Conservation (phyloP, 2,329 filamentous ascomycete species). For the Colletotrichum sp. region DNA sequence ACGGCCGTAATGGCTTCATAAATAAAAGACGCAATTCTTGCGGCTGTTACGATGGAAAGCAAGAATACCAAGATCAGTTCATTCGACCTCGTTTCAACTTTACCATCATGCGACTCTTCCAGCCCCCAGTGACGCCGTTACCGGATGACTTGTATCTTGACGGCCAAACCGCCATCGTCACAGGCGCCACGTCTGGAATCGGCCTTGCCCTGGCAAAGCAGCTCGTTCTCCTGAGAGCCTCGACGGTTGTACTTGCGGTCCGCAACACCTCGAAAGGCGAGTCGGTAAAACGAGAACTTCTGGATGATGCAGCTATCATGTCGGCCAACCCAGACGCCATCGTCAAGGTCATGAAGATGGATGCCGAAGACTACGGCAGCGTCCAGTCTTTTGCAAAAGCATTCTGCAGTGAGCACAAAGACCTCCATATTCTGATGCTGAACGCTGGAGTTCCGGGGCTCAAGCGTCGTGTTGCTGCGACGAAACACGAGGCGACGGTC, state of each 20-base stretch:
- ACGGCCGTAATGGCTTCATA: not conserved
- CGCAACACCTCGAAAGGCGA: slow-evolving; percentile 34
- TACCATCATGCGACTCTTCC: not conserved
- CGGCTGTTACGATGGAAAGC: not conserved
- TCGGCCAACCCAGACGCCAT: not conserved
- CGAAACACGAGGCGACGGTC: slow-evolving; percentile 24
- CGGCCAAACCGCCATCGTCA: slow-evolving; percentile 40
- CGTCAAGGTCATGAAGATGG: slow-evolving; percentile 11
- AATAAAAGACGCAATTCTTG: not conserved
- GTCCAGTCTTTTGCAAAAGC: not conserved
- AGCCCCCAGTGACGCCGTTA: not conserved
- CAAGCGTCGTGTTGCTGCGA: not conserved
- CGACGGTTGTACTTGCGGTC: slow-evolving; percentile 46
- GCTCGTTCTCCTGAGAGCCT: slow-evolving; percentile 34
- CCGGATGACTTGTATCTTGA: slow-evolving; percentile 12
- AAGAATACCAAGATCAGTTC: not conserved
- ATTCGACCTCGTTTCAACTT: not conserved
- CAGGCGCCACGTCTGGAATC: slow-evolving; percentile 47
- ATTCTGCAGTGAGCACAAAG: not conserved
- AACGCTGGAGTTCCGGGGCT: slow-evolving; percentile 16
- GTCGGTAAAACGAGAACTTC: slow-evolving; percentile 15
- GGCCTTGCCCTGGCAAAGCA: slow-evolving; percentile 43
- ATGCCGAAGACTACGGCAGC: slow-evolving; percentile 10
- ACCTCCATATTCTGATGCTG: slow-evolving; percentile 11
- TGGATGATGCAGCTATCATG: not conserved